Evolutionary conservation across 2,329 filamentous ascomycete genomes (phyloP).

Genomic region (Sarocladium strictum): DNA sequence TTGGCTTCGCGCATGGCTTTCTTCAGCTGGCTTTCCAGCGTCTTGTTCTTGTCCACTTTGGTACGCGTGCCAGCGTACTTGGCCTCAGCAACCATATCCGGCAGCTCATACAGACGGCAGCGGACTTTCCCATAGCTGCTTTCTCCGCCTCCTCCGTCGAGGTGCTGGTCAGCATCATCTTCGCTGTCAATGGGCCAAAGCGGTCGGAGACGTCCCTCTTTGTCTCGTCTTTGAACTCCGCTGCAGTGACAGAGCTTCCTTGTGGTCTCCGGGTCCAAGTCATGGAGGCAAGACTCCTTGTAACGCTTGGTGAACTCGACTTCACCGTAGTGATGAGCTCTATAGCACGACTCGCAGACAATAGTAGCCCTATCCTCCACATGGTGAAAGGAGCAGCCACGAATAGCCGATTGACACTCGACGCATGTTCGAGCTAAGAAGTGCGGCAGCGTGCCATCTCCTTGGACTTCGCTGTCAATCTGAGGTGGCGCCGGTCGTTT

Average conservation of each 20-base stretch:
- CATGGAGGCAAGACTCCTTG: slow-evolving; percentile 25
- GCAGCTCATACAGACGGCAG: slow-evolving; percentile 14
- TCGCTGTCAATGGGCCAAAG: slow-evolving; percentile 15
- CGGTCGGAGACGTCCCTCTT: slow-evolving; percentile 11
- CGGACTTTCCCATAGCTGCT: slow-evolving; percentile 10
- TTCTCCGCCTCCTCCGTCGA: slow-evolving; percentile 6
- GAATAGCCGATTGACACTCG: slow-evolving; percentile 13
- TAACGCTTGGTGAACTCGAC: slow-evolving; percentile 23
- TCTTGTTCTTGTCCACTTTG: slow-evolving; percentile 2
- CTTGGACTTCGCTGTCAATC: slow-evolving; percentile 15
- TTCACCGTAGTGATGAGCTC: slow-evolving; percentile 21
- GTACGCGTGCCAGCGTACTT: slow-evolving; percentile 16
- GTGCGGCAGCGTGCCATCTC: slow-evolving; percentile 11
- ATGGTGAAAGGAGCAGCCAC: slow-evolving; percentile 21
- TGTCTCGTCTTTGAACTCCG: slow-evolving; percentile 15
- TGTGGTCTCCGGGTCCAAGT: slow-evolving; percentile 19
- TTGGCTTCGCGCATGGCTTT: not conserved
- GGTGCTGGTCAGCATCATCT: not conserved
- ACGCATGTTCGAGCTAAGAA: slow-evolving; percentile 17
- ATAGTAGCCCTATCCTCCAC: slow-evolving; percentile 3
- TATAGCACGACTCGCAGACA: slow-evolving; percentile 30
- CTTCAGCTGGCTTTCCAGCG: slow-evolving; percentile 2
- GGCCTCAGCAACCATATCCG: slow-evolving; percentile 18
- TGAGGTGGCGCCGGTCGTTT: slow-evolving; percentile 20
- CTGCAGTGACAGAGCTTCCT: slow-evolving; percentile 21